Conservation (phyloP, 805 yeast genomes). For the Kodamaea sagamina region DNA sequence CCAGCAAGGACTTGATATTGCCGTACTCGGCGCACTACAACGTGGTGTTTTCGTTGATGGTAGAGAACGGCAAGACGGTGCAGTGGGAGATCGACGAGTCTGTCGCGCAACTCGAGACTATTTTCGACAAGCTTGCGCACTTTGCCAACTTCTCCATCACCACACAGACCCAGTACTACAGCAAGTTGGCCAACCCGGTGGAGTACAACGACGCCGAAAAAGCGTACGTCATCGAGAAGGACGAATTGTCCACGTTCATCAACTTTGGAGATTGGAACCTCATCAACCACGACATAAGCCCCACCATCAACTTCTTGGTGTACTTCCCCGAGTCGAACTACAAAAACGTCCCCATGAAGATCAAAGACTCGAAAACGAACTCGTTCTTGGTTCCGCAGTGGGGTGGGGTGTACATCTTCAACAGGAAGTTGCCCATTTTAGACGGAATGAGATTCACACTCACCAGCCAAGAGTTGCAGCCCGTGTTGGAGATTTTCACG, state of each 20-base stretch:
- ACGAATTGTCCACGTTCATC: constrained; percentile 71
- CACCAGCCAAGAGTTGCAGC: constrained; percentile 48
- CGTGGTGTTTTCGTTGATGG: constrained; percentile 70
- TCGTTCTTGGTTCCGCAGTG: constrained; percentile 84
- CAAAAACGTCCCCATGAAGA: constrained; percentile 48
- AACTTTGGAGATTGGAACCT: constrained; percentile 86
- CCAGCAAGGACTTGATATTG: constrained; percentile 40
- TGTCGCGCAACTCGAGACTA: constrained; percentile 54
- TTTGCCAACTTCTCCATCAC: constrained; percentile 75
- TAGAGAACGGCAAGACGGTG: constrained; percentile 66
- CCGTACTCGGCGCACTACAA: constrained; percentile 69
- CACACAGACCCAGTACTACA: constrained; percentile 74
- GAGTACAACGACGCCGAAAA: constrained; percentile 24
- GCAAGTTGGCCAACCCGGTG: constrained; percentile 38
- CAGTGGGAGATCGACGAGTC: constrained; percentile 73
- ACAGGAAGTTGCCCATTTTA: constrained; percentile 34
- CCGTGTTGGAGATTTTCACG: constrained; percentile 67
- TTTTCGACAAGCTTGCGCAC: constrained; percentile 52
- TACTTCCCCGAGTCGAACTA: constrained; percentile 57
- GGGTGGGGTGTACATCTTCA: constrained; percentile 71
- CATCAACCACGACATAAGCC: constrained; percentile 57
- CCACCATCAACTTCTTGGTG: constrained; percentile 68
- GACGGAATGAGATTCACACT: constrained; percentile 26
- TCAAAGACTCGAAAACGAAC: constrained; percentile 51
- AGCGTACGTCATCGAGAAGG: constrained; percentile 40